These are phyloP conservation scores for Phytophthora nicotianae DNA, from an alignment of 352 stramenopile genomes.

Conservation along the genomic window DNA sequence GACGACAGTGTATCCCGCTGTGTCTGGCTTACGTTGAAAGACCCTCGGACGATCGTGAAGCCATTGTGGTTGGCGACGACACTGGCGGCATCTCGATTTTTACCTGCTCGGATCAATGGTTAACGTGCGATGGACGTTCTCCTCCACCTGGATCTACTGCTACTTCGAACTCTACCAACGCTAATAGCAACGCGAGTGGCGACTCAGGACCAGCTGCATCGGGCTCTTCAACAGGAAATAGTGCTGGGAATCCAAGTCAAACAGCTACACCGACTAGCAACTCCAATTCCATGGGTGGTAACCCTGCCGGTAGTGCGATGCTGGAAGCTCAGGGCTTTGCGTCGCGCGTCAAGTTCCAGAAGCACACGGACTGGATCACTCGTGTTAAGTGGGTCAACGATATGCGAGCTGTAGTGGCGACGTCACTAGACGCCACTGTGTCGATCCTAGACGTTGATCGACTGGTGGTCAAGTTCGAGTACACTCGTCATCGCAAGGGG, in stretches of 20 bases:
- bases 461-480: conserved; percentile 83
- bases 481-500: conserved; percentile 80
- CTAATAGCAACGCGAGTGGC: conserved; percentile 5
- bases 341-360: conserved; percentile 76
- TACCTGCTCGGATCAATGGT: conserved; percentile 72
- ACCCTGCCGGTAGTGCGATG: conserved; percentile 49
- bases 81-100: conserved; percentile 75
- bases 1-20: conserved; percentile 78
- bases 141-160: conserved; percentile 25
- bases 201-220: conserved; percentile 5
- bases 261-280: conserved; percentile 23
- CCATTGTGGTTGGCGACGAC: conserved; percentile 80
- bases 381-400: conserved; percentile 85
- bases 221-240: conserved; percentile 9
- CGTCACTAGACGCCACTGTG: conserved; percentile 78
- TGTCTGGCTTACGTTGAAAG: conserved; percentile 86
- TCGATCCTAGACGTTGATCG: conserved; percentile 85
- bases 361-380: conserved; percentile 86
- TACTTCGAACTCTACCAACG: conserved; percentile 22
- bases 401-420: conserved; percentile 80
- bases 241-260: conserved; percentile 22
- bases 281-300: conserved; percentile 25
- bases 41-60: conserved; percentile 69
- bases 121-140: conserved; percentile 70
- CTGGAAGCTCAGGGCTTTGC: conserved; percentile 70